A percentile compares a stretch with the other conserved stretches of the same genome.
Evolutionary conservation across 2,329 filamentous ascomycete genomes (phyloP).

Genomic region (Botrytis hyacinthi): DNA sequence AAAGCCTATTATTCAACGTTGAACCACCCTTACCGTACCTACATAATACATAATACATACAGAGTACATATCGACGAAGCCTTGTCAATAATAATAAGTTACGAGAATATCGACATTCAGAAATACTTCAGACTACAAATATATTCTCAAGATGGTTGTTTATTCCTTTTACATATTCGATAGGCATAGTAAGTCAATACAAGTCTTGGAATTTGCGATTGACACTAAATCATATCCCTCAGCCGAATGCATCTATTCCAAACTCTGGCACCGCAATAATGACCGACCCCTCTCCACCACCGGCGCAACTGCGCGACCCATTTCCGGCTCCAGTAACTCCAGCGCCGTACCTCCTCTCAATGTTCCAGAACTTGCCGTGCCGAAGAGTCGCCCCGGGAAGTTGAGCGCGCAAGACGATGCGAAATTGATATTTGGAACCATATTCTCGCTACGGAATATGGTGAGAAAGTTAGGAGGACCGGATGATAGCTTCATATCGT

Average conservation of each 20-base stretch:
- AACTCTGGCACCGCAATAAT: constrained; percentile 62
- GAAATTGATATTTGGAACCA: constrained; percentile 94
- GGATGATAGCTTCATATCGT: constrained; percentile 92
- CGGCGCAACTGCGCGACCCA: constrained; percentile 48
- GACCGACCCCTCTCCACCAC: constrained; percentile 31
- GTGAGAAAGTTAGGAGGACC: constrained; percentile 90
- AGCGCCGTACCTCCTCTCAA: constrained; percentile 41
- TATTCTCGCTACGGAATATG: constrained; percentile 97
- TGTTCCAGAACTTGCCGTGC: constrained; percentile 34
- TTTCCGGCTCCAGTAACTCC: constrained; percentile 47
- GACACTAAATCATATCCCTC: constrained; percentile 24
- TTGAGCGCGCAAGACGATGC: constrained; percentile 71
- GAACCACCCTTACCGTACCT: neutral
- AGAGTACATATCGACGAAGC: neutral
- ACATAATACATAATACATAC: neutral
- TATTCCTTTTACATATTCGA: constrained; percentile 99
- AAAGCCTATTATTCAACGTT: neutral
- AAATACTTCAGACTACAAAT: neutral
- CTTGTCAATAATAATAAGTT: neutral
- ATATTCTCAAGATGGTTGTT: constrained; percentile 66
- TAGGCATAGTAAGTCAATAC: constrained; percentile 73
- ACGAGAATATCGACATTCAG: neutral
- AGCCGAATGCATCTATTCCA: constrained; percentile 98
- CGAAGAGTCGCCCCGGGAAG: constrained; percentile 36
- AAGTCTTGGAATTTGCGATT: constrained; percentile 21